phyloP scores from a whole-genome alignment of 352 stramenopile genomes.

The Pythium aristosporum region DNA sequence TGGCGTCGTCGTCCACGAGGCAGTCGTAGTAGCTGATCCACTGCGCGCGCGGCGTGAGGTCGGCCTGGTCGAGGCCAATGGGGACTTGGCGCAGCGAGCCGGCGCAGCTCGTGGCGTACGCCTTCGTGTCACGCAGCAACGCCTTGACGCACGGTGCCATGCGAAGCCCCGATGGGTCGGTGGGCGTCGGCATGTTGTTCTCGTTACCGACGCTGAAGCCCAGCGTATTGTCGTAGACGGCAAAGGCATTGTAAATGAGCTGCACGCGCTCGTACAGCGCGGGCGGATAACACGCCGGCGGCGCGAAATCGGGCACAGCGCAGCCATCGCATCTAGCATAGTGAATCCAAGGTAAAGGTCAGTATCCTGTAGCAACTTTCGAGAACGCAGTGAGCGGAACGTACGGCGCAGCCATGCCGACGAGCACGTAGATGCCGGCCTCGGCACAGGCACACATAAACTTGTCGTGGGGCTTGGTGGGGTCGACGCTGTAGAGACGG shows the following conservation, averaged over 20 bases:
- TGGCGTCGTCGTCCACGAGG: conserved; percentile 45
- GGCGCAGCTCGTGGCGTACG: conserved; percentile 47
- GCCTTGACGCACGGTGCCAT: conserved; percentile 66
- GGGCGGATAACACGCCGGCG: conserved; percentile 38
- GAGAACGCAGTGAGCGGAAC: too few relatives aligned
- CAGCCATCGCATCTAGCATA: conserved; percentile 50
- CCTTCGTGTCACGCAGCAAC: conserved; percentile 52
- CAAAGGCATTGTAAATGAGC: conserved; percentile 54
- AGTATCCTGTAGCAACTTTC: too few relatives aligned
- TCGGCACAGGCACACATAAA: conserved; percentile 75
- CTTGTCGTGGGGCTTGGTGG: conserved; percentile 60
- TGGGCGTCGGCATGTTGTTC: conserved; percentile 44
- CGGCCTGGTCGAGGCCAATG: conserved; percentile 63
- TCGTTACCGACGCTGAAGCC: conserved; percentile 57
- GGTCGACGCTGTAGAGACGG: conserved; percentile 65
- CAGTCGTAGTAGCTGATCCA: conserved; percentile 69
- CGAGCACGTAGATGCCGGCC: conserved; percentile 71
- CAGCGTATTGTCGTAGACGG: conserved; percentile 59
- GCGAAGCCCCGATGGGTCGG: conserved; percentile 46
- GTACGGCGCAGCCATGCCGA: conserved; percentile 61
- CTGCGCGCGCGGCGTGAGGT: conserved; percentile 47
- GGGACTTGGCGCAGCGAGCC: conserved; percentile 47
- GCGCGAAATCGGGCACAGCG: conserved; percentile 39
- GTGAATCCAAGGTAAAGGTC: background rate
- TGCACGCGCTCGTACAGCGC: conserved; percentile 35